Base-by-base conservation (phyloP, 345 rosid species). In the Lepidium aucheri region DNA sequence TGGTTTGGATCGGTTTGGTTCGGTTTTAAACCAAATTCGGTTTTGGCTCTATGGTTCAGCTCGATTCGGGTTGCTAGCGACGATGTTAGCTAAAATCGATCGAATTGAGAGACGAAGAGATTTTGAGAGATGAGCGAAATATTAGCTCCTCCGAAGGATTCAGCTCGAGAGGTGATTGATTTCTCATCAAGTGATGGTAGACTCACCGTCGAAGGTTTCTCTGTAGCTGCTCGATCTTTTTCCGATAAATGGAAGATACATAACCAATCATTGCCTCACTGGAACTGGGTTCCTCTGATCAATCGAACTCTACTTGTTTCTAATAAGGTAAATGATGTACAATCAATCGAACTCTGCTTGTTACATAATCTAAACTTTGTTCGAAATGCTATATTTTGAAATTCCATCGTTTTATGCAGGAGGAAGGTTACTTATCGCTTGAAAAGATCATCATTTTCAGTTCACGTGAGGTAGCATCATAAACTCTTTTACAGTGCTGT, bases 371-470 rank as follows among this genome's bases (percentile, higher is more conserved):
- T n/a, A 5, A 24, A 44, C 1, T 6, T 38, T 56, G 4, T 8
- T 45, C 10, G 3, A 58, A 22, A 53, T 46, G 12, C 51, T 62
- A 0, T 12, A 0, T n/a, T 53, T 49, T 44, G 7, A 36, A 11
- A 26, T 50, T 45, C 41, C 6, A 28, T 44, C 0, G 17, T 32
- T 35, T 52, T 26, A 13, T 53, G 34, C 53, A 49, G 49, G 77
- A 86, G 83, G 81, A 47, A 4, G 87, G 85, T 36, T 87, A 81
- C 78, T 76, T 93, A 60, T 81, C 91, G 5, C 63, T 87, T 6
- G 96, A 89, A 75, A 82, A 79, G 52, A 60, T 78, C 38, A 44
- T 80, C 38, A 64, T 84, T 65, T 65, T 72, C 52, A 44, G 52
- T 16, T 74, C 81, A 64, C 40, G 49, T 54, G 75, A 85, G 83